Conservation (phyloP, 2,329 filamentous ascomycete genomes). For the Ophidiomyces ophidiicola region DNA sequence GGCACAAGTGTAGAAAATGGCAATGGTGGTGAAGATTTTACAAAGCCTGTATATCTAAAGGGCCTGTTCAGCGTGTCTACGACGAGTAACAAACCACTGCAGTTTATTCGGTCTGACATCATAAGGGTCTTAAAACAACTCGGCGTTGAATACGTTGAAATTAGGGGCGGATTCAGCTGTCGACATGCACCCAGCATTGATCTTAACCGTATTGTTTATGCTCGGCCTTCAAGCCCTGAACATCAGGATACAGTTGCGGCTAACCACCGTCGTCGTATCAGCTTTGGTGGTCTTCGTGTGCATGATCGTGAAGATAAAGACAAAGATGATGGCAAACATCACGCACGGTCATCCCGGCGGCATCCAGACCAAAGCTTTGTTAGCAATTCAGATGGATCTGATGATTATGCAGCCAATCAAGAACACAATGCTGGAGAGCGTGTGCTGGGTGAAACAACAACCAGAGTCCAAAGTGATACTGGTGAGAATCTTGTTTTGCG, state of each 20-base stretch:
- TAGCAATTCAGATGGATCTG: slow-evolving; percentile 78
- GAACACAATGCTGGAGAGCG: slow-evolving; percentile 41
- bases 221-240: slow-evolving; percentile 46
- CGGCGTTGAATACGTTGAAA: slow-evolving; percentile 82
- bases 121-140: slow-evolving; percentile 79
- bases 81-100: slow-evolving; percentile 80
- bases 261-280: slow-evolving; percentile 62
- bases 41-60: slow-evolving; percentile 87
- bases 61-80: slow-evolving; percentile 95
- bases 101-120: slow-evolving; percentile 76
- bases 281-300: slow-evolving; percentile 60
- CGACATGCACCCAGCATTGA: slow-evolving; percentile 83
- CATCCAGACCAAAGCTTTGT: slow-evolving; percentile 56
- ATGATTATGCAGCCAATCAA: slow-evolving; percentile 52
- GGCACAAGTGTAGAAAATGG: slow-evolving; percentile 40
- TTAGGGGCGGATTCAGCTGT: slow-evolving; percentile 87
- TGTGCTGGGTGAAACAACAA: slow-evolving; percentile 75
- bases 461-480: slow-evolving; percentile 80
- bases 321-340: slow-evolving; percentile 46
- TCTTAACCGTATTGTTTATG: slow-evolving; percentile 58
- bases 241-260: slow-evolving; percentile 38
- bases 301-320: slow-evolving; percentile 60
- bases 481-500: slow-evolving; percentile 72
- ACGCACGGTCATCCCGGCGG: slow-evolving; percentile 33
- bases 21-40: slow-evolving; percentile 56